These are phyloP conservation scores for barley (Hordeum vulgare) DNA, from an alignment of 176 grass and related monocot species.

Conservation along the genomic window DNA sequence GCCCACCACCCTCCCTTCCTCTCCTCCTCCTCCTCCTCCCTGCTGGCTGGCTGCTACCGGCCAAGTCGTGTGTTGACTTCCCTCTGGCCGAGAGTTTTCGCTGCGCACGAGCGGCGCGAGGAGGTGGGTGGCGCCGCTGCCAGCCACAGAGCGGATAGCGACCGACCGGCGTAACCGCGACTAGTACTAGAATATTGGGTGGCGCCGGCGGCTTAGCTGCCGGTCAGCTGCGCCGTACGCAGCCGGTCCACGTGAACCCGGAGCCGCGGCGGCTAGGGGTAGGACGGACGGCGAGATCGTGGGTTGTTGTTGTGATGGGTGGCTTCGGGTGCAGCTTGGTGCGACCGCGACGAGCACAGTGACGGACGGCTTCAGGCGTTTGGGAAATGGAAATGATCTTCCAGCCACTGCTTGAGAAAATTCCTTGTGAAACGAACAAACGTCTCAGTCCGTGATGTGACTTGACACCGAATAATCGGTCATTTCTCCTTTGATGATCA, in stretches of 20 bases:
- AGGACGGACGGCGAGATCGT: neutral
- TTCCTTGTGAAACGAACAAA: neutral
- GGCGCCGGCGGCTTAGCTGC: neutral
- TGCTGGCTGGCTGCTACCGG: neutral
- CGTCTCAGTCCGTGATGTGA: neutral
- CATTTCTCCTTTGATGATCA: neutral
- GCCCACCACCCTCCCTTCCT: neutral
- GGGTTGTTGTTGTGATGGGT: neutral
- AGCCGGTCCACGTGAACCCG: neutral
- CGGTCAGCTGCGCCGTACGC: neutral
- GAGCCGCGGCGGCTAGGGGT: no score
- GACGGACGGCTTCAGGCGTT: no score
- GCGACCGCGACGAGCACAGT: neutral
- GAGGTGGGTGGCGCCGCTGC: no score
- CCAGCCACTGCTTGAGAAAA: neutral
- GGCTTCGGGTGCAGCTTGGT: neutral
- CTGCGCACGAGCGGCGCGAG: no score
- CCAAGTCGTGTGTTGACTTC: neutral
- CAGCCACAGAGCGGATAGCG: neutral
- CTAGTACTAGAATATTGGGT: neutral
- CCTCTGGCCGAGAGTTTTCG: neutral
- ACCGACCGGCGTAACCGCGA: neutral
- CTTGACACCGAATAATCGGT: neutral
- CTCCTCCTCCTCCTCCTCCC: neutral
- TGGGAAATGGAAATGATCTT: no score